Base-by-base conservation (phyloP, 2,329 filamentous ascomycete genomes). In the Pestalotiopsis sp. region DNA sequence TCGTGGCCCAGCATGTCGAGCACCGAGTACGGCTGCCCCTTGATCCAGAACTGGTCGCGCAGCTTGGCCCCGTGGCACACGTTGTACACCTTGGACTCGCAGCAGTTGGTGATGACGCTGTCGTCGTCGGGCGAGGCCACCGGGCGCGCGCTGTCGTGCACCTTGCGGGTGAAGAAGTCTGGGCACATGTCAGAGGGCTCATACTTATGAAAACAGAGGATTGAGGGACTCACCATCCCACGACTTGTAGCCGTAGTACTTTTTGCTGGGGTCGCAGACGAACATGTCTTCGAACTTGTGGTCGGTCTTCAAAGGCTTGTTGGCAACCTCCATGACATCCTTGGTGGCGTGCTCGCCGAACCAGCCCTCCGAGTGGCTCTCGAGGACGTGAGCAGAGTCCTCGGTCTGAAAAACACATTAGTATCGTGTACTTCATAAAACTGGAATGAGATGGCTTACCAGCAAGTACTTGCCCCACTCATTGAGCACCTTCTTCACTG, bases 201-300 rank as follows among this genome's bases (percentile, higher is more conserved):
- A 23, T 59, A 17, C 2, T 27, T 27, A 4, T 17, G 11, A 27
- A 6, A 7, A 20, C 13, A 9, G 1, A 11, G 27, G 4, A 17
- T 2, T 12, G 14, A 17, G 68, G 17, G 12, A 52, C 76, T 75
- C 75, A 85, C 84, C 78, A 70, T 90, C 88, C 88, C 88, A 90
- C 0, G 85, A 88, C 49, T 80, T 84, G 78, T 81, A 90, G 17
- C 88, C 88, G 68, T 87, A 84, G 74, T 90, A 76, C 71, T 85
- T 79, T 4, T 82, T 81, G 0, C 75, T 78, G 0, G 88, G 84
- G 57, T 92, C 86, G 75, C 90, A 92, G 20, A 85, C 72, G 76
- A 87, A 92, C 74, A 91, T 83, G 20, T 91, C 83, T 68, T 90
- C 84, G 69, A 91, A 91, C 62, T 78, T 83, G 74, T 84, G 76